phyloP scores from a whole-genome alignment of 2,329 filamentous ascomycete genomes.

The Calonectria montana region DNA sequence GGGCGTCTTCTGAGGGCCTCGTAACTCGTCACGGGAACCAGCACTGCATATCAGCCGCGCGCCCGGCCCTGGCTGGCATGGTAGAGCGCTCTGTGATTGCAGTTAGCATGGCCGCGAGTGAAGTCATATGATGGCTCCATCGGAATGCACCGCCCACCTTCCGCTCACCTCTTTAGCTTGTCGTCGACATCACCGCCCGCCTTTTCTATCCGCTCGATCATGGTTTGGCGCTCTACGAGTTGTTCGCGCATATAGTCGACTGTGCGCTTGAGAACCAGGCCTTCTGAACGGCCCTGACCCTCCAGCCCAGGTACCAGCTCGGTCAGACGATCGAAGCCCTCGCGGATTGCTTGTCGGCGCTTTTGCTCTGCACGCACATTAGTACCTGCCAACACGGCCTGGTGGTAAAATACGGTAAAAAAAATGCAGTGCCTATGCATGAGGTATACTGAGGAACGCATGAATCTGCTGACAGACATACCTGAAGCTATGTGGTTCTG shows the following conservation, averaged over 20 bases:
- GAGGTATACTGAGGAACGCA: background rate
- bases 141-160: background rate
- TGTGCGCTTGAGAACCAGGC: conserved; percentile 80
- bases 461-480: conserved; percentile 41
- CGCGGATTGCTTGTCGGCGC: conserved; percentile 74
- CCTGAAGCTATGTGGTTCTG: conserved; percentile 67
- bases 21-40: background rate
- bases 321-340: conserved; percentile 85
- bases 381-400: conserved; percentile 8
- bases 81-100: conserved; percentile 31
- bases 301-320: conserved; percentile 84
- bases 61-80: conserved; percentile 28
- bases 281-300: conserved; percentile 87
- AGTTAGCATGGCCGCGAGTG: conserved; percentile 21
- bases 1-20: background rate
- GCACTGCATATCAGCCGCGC: conserved; percentile 25
- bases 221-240: conserved; percentile 66
- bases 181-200: conserved; percentile 67
- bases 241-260: conserved; percentile 73
- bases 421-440: background rate
- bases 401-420: background rate
- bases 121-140: conserved; percentile 11
- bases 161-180: conserved; percentile 55
- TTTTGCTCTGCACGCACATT: conserved; percentile 53
- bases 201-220: conserved; percentile 70